A percentile compares a stretch with the other conserved stretches of the same genome.
Evolutionary conservation across 768 basidiomycete genomes (phyloP).

Genomic region (Mycena haematopus): DNA sequence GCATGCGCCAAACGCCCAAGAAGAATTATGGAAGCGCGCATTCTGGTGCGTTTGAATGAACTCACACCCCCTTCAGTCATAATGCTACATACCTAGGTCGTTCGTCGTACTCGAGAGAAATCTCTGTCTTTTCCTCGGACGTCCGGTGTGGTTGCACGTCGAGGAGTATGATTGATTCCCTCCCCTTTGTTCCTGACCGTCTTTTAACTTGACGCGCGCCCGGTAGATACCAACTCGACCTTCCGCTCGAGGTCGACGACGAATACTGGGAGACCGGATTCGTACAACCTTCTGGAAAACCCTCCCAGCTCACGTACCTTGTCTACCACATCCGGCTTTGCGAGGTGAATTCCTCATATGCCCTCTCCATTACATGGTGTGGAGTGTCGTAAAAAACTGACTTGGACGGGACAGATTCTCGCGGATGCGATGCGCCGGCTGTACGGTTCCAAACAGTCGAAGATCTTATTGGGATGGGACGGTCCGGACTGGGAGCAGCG

Average conservation of each 20-base stretch:
- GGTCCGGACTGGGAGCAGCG: conserved; percentile 61
- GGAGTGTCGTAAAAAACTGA: too few species aligned
- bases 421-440: conserved; percentile 67
- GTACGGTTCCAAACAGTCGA: conserved; percentile 48
- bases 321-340: conserved; percentile 58
- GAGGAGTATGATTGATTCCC: conserved; percentile 70
- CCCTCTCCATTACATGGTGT: too few species aligned
- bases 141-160: conserved; percentile 69
- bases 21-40: conserved; percentile 66
- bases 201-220: background rate
- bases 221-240: conserved; percentile 67
- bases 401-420: conserved; percentile 44
- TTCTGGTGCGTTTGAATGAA: conserved; percentile 49
- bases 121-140: conserved; percentile 59
- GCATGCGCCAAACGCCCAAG: conserved; percentile 43
- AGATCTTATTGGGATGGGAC: conserved; percentile 42
- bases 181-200: too few species aligned
- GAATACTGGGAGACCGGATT: conserved; percentile 60
- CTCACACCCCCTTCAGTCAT: background rate
- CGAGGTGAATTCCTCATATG: conserved; percentile 40
- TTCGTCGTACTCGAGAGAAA: conserved; percentile 40
- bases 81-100: conserved; percentile 30
- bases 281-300: conserved; percentile 67
- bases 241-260: conserved; percentile 65
- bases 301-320: conserved; percentile 60